These are phyloP conservation scores for Mycogone perniciosa DNA, from an alignment of 2,329 filamentous ascomycete species.

Conservation along the genomic window DNA sequence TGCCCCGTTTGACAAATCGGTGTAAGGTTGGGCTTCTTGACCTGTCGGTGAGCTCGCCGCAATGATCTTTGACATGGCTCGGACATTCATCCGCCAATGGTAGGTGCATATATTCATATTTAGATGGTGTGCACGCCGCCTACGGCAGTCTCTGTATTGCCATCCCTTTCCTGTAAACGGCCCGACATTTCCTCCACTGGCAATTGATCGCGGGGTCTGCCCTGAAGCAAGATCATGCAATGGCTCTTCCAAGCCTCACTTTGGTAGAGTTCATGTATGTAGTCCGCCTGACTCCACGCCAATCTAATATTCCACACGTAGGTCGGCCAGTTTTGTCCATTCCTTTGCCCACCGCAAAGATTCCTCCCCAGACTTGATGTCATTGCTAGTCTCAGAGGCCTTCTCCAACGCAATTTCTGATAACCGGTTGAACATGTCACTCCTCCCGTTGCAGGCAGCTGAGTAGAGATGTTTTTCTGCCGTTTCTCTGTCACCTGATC, in stretches of 20 bases:
- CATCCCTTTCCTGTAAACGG: no score
- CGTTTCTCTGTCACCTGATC: conserved; percentile 16
- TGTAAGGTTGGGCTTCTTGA: no score
- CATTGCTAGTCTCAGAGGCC: conserved; percentile 13
- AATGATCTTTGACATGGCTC: no score
- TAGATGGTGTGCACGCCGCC: no score
- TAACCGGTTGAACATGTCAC: conserved; percentile 22
- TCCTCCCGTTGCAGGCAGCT: conserved; percentile 21
- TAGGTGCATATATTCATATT: no score
- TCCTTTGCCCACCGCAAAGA: conserved; percentile 27
- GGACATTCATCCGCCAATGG: no score
- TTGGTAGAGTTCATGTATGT: background rate
- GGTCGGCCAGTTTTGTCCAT: conserved; percentile 28
- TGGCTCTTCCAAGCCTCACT: background rate
- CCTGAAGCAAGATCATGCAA: background rate
- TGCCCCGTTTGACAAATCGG: no score
- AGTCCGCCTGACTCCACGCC: conserved; percentile 1
- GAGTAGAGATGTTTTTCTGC: conserved; percentile 22
- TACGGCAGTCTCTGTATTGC: no score
- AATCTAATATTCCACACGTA: conserved; percentile 16
- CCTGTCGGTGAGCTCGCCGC: no score
- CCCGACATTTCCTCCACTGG: no score
- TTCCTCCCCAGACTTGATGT: conserved; percentile 15
- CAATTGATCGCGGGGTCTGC: no score
- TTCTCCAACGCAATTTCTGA: conserved; percentile 24